Evolutionary conservation across 2,329 filamentous ascomycete species (phyloP).

Genomic region (Elsinoe necatrix): DNA sequence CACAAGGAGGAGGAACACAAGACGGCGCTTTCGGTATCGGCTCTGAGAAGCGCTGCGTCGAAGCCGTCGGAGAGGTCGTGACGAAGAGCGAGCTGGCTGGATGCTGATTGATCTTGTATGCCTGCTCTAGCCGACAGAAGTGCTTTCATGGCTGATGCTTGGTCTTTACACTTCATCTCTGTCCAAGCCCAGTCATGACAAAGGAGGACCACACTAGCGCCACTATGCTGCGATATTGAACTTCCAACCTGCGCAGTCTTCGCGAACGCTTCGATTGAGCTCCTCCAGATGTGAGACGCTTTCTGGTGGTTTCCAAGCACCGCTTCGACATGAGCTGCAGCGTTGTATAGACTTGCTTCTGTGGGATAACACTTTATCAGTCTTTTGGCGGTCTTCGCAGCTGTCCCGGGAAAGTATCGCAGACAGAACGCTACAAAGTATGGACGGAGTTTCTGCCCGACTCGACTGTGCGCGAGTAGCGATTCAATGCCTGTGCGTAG

Average conservation of each 20-base stretch:
- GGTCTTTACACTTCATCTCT: slow-evolving; percentile 43
- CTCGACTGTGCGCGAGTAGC: slow-evolving; percentile 55
- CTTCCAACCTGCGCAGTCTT: slow-evolving; percentile 27
- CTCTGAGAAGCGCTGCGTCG: slow-evolving; percentile 48
- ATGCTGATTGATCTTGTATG: background rate
- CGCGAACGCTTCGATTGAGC: slow-evolving; percentile 52
- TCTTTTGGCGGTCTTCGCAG: slow-evolving; percentile 62
- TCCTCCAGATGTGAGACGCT: slow-evolving; percentile 57
- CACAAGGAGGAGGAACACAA: slow-evolving; percentile 54
- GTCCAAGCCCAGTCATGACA: slow-evolving; percentile 61
- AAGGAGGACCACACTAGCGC: slow-evolving; percentile 36
- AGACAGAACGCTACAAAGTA: slow-evolving; percentile 54
- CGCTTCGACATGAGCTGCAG: slow-evolving; percentile 66
- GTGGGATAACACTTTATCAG: slow-evolving; percentile 61
- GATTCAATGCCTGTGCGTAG: slow-evolving; percentile 36
- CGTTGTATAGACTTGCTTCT: slow-evolving; percentile 64
- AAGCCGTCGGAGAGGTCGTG: slow-evolving; percentile 47
- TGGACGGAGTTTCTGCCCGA: background rate
- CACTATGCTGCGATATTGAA: no score
- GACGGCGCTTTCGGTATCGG: slow-evolving; percentile 42
- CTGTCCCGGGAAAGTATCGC: slow-evolving; percentile 41
- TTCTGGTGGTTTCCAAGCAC: slow-evolving; percentile 48
- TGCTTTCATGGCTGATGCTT: slow-evolving; percentile 27
- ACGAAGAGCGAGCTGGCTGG: slow-evolving; percentile 43
- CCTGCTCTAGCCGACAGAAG: slow-evolving; percentile 24